phyloP scores from a whole-genome alignment of 1,284 basidiomycete genomes.

The Takashimella koratensis region DNA sequence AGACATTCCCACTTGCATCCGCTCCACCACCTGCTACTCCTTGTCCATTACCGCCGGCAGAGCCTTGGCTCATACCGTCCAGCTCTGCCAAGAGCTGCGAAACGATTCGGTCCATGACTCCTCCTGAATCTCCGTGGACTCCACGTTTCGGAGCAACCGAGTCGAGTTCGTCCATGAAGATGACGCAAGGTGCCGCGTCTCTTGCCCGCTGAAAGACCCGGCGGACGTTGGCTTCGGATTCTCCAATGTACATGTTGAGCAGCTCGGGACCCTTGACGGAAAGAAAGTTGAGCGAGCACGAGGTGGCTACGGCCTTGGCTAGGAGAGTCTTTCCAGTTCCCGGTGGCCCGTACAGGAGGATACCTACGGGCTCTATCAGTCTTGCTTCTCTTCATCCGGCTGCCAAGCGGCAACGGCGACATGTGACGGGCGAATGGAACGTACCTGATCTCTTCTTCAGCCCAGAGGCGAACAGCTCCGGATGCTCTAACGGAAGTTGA shows the following conservation, averaged over 20 bases:
- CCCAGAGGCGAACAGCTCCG: conserved; percentile 87
- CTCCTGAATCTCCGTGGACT: conserved; percentile 89
- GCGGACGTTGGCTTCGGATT: conserved; percentile 94
- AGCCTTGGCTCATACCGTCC: conserved; percentile 72
- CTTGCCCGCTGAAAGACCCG: conserved; percentile 86
- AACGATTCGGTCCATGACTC: conserved; percentile 97
- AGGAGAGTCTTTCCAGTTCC: conserved; percentile 92
- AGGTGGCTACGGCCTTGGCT: conserved; percentile 73
- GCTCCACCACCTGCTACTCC: not conserved
- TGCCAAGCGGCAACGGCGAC: not conserved
- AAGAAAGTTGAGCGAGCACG: conserved; percentile 87
- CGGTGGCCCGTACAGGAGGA: conserved; percentile 77
- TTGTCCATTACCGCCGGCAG: conserved; percentile 40
- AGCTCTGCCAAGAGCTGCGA: conserved; percentile 93
- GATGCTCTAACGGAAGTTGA: conserved; percentile 89
- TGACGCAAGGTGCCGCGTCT: conserved; percentile 85
- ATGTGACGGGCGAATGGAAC: conserved; percentile 14
- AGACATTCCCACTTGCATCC: conserved; percentile 58
- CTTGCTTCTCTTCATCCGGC: not conserved
- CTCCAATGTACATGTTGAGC: conserved; percentile 97
- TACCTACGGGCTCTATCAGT: conserved; percentile 53
- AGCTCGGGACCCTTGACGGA: conserved; percentile 97
- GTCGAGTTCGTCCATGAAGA: conserved; percentile 98
- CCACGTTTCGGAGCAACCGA: conserved; percentile 94
- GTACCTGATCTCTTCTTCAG: conserved; percentile 92